Conservation (phyloP, 331 rosid species). For the Phaseolus coccineus region DNA sequence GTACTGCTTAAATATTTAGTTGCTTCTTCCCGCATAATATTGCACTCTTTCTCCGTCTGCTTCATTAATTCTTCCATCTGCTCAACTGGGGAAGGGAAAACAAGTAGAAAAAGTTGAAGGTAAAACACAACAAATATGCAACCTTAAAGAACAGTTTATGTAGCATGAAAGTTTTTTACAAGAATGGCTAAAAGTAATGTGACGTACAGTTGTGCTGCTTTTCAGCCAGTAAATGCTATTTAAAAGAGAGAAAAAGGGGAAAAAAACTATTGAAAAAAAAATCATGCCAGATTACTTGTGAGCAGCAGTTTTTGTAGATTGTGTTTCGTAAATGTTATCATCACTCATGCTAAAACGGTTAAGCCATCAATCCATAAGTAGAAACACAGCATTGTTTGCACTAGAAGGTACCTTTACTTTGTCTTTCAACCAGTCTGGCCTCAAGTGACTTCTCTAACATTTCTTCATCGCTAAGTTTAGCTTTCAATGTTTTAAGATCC, state of each 20-base stretch:
- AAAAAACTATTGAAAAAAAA: conserved; percentile 23
- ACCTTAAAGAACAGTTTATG: conserved; percentile 25
- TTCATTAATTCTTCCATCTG: conserved; percentile 61
- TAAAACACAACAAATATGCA: background rate
- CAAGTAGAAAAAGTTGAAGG: conserved; percentile 3
- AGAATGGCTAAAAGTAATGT: conserved; percentile 11
- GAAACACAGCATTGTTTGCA: conserved; percentile 26
- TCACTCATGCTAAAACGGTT: conserved; percentile 10
- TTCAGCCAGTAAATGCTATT: conserved; percentile 17
- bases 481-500: conserved; percentile 70
- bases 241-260: background rate
- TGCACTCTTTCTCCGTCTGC: conserved; percentile 70
- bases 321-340: background rate
- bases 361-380: conserved; percentile 17
- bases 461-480: conserved; percentile 74
- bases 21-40: conserved; percentile 62
- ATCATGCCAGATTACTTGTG: conserved; percentile 7
- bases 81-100: conserved; percentile 54
- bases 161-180: background rate
- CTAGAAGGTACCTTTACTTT: conserved; percentile 65
- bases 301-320: conserved; percentile 11
- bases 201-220: background rate
- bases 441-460: conserved; percentile 82
- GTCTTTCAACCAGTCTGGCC: conserved; percentile 70
- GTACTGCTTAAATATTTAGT: conserved; percentile 52